phyloP scores from a whole-genome alignment of 2,329 filamentous ascomycete species.

The Chrysoporthe puriensis region DNA sequence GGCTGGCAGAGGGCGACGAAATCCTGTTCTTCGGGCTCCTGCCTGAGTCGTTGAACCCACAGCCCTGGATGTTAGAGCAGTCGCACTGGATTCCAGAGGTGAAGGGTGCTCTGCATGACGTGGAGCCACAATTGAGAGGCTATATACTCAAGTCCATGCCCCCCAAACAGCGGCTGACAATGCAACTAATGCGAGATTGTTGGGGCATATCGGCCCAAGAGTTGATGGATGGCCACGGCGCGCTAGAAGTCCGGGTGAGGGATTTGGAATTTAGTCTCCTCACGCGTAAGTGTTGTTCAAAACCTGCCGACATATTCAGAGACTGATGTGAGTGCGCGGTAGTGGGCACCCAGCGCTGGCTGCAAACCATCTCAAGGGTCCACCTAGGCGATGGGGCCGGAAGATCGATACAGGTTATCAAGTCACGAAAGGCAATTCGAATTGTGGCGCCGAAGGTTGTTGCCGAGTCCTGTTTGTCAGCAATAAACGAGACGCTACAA shows the following conservation, averaged over 20 bases:
- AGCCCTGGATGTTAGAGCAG: conserved; percentile 46
- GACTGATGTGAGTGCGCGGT: conserved; percentile 7
- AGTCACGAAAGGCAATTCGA: conserved; percentile 36
- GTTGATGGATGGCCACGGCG: conserved; percentile 47
- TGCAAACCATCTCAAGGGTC: conserved; percentile 37
- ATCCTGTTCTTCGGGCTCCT: neutral
- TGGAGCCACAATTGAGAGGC: conserved; percentile 34
- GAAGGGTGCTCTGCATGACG: conserved; percentile 27
- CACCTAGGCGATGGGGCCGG: conserved; percentile 37
- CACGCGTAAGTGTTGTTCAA: conserved; percentile 42
- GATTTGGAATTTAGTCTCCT: conserved; percentile 49
- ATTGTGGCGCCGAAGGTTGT: conserved; percentile 43
- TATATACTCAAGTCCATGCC: conserved; percentile 36
- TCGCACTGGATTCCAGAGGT: conserved; percentile 48
- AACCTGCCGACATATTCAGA: neutral
- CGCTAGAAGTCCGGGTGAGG: conserved; percentile 43
- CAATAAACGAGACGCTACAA: conserved; percentile 39
- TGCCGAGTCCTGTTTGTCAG: conserved; percentile 41
- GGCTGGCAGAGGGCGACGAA: conserved; percentile 21
- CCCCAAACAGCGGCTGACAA: conserved; percentile 46
- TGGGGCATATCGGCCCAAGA: conserved; percentile 57
- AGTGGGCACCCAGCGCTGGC: conserved; percentile 43
- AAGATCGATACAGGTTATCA: conserved; percentile 44
- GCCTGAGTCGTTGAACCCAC: conserved; percentile 6
- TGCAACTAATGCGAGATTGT: conserved; percentile 50